Base-by-base conservation (phyloP, 768 basidiomycete genomes). In the Rubroboletus satanas region DNA sequence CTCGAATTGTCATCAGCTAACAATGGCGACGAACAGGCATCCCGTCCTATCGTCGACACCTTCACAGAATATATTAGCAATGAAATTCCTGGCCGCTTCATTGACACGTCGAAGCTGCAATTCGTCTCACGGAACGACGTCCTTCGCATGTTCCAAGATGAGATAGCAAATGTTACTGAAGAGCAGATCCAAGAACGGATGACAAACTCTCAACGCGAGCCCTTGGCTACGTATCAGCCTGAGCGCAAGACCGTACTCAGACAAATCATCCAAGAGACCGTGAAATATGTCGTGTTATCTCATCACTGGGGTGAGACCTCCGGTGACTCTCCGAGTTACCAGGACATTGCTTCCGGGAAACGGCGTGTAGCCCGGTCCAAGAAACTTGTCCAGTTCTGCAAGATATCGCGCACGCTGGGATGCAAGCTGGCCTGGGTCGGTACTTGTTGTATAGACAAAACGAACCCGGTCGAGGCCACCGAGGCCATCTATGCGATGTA, bases 401-500 rank as follows among this genome's bases (percentile, higher is more conserved):
- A 53, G 32, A 44, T 32, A 8, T 32, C 56, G 5, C n/a, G 32
- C 7, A 15, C 36, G n/a, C 33, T 52, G 18, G 47, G 54, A 45
- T 23, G 18, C 35, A 54, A 53, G 37, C n/a, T 61, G 8, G 46
- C 42, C 14, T 51, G 63, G 56, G 26, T 50, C 26, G 59, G 66
- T 37, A 66, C 56, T 4, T 66, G 57, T 18, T 68, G 62, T n/a
- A 62, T 68, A 39, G 53, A 68, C 35, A 55, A 56, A 37, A 32
- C 39, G 2, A 62, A 53, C 32, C 45, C 41, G 5, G 45, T 49
- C 0, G 67, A 66, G 21, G 54, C 66, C 43, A 49, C 43, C 18
- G 65, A 66, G 17, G 55, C 66, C 9, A 56, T 67, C 9, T 49
- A 51, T 5, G 48, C 49, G 5, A 65, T 68, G 60, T 68, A 56